Conservation (phyloP, 2,329 filamentous ascomycete species). For the Pseudogymnoascus sp. region DNA sequence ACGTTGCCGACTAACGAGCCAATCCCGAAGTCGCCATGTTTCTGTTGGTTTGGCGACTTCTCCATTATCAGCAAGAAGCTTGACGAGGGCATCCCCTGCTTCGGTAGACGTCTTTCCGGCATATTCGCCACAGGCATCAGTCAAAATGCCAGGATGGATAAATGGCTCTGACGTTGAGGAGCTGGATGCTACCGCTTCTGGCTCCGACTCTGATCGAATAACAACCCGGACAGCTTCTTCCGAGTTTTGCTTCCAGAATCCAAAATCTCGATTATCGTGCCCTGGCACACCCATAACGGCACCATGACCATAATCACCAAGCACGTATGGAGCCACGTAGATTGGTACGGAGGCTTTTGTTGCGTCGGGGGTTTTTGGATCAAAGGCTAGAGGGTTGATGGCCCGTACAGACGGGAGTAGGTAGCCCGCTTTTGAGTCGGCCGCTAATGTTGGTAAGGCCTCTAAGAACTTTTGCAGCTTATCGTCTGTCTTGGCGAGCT, state of each 20-base stretch:
- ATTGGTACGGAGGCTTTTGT: slow-evolving; percentile 57
- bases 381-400: slow-evolving; percentile 57
- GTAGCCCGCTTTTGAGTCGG: slow-evolving; percentile 60
- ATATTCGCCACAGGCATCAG: slow-evolving; percentile 56
- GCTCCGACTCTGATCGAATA: slow-evolving; percentile 37
- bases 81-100: slow-evolving; percentile 53
- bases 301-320: slow-evolving; percentile 78
- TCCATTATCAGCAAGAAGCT: slow-evolving; percentile 43
- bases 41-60: slow-evolving; percentile 55
- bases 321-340: slow-evolving; percentile 76
- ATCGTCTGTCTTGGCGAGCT: slow-evolving; percentile 50
- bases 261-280: slow-evolving; percentile 70
- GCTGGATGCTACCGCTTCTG: slow-evolving; percentile 39
- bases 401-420: slow-evolving; percentile 53
- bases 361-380: slow-evolving; percentile 42
- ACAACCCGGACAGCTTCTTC: slow-evolving; percentile 56
- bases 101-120: slow-evolving; percentile 55
- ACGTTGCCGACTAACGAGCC: slow-evolving; percentile 84
- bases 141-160: slow-evolving; percentile 60
- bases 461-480: slow-evolving; percentile 62
- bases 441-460: slow-evolving; percentile 46
- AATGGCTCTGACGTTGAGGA: slow-evolving; percentile 46
- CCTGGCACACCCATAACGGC: slow-evolving; percentile 89
- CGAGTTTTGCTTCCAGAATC: slow-evolving; percentile 70
- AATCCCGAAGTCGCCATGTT: slow-evolving; percentile 77